phyloP scores from a whole-genome alignment of 225 moss, liverwort and hornwort species.

The Antitrichia curtipendula region DNA sequence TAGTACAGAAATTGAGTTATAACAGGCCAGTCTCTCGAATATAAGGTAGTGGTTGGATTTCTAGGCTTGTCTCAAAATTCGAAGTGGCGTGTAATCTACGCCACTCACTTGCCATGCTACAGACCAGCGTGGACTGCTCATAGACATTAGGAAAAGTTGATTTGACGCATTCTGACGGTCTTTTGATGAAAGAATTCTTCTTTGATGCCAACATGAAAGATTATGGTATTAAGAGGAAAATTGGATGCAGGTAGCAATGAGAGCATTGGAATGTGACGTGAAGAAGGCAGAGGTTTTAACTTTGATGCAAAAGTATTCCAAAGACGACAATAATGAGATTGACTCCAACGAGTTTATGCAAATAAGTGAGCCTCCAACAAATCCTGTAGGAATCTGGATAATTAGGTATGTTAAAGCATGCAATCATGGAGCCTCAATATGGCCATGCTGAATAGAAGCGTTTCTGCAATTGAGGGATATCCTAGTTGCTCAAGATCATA shows the following conservation, averaged over 20 bases:
- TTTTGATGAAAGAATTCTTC: not conserved
- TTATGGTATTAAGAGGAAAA: not conserved
- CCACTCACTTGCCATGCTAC: not conserved
- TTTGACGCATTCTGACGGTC: not conserved
- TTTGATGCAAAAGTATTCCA: constrained; percentile 57
- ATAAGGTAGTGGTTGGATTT: not conserved
- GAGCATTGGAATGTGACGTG: constrained; percentile 50
- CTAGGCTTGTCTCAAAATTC: not conserved
- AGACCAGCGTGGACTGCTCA: too few species aligned
- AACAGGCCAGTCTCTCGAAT: not conserved
- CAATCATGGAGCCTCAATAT: not conserved
- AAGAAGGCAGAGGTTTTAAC: constrained; percentile 58
- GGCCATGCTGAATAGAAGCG: not conserved
- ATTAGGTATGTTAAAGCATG: not conserved
- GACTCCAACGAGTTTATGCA: constrained; percentile 59
- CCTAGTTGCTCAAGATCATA: not conserved
- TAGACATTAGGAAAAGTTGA: too few species aligned
- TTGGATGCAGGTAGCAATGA: constrained; percentile 55
- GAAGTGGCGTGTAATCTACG: not conserved
- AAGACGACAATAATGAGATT: constrained; percentile 58
- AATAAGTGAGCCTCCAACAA: constrained; percentile 30
- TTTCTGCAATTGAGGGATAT: not conserved
- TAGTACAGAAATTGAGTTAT: not conserved
- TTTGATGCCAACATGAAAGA: not conserved
- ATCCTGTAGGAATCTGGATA: not conserved